Conservation (phyloP, 257 asterid species). For the Leptodermis oblonga region DNA sequence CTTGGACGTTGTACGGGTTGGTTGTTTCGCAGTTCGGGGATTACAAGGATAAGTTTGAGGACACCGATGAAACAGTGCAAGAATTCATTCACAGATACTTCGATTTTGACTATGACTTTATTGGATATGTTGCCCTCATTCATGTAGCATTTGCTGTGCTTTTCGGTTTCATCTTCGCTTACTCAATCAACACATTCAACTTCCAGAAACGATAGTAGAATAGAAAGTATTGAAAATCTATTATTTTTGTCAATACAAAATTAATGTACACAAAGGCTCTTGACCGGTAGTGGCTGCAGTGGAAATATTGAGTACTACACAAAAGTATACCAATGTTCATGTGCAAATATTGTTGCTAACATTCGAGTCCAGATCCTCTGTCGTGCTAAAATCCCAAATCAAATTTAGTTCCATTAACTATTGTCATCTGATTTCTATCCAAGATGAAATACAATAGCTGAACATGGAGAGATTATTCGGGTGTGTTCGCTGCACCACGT, state of each 20-base stretch:
- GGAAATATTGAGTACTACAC: no score
- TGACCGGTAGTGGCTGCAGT: neutral
- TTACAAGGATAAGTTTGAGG: slow-evolving; percentile 20
- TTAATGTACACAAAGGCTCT: neutral
- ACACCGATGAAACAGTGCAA: slow-evolving; percentile 23
- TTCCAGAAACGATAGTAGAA: slow-evolving; percentile 25
- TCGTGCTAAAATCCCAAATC: neutral
- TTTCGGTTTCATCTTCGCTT: slow-evolving; percentile 36
- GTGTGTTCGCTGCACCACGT: no score
- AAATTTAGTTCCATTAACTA: no score
- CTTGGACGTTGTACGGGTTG: slow-evolving; percentile 39
- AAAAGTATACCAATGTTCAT: neutral
- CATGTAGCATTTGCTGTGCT: slow-evolving; percentile 22
- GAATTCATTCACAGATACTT: slow-evolving; percentile 27
- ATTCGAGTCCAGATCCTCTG: neutral
- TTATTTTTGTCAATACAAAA: neutral
- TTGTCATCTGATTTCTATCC: no score
- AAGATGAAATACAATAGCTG: no score
- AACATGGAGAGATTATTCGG: no score
- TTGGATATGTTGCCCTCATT: slow-evolving; percentile 31
- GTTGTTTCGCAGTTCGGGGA: slow-evolving; percentile 40
- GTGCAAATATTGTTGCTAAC: neutral
- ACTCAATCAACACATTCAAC: slow-evolving; percentile 35
- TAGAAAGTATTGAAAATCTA: no score
- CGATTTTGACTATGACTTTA: slow-evolving; percentile 25